Evolutionary conservation across 768 basidiomycete species (phyloP).

Genomic region (Amanita exitialis): DNA sequence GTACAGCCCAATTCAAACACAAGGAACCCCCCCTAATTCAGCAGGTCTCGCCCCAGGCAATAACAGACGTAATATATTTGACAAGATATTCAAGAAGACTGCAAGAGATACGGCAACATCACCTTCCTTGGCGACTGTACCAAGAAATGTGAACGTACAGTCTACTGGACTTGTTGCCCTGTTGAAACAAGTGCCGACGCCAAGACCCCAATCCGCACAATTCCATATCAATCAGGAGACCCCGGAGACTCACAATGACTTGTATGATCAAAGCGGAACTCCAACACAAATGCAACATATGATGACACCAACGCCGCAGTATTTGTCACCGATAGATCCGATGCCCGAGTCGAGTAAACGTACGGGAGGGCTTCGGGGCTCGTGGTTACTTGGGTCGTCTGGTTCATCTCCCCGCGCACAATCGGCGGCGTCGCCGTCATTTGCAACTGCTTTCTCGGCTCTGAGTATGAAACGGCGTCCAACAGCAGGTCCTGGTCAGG

Average conservation of each 20-base stretch:
- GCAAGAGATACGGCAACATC: constrained; percentile 14
- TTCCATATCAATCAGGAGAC: not conserved
- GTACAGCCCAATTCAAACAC: not conserved
- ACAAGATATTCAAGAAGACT: constrained; percentile 62
- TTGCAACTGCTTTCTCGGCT: constrained; percentile 1
- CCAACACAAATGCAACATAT: constrained; percentile 5
- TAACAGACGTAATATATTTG: constrained; percentile 51
- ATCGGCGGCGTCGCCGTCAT: not conserved
- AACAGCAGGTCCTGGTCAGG: not conserved
- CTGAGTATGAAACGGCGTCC: constrained; percentile 2
- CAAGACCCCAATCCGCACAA: not conserved
- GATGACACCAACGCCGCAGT: constrained; percentile 1
- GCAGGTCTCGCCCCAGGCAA: not conserved
- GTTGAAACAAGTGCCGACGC: not conserved
- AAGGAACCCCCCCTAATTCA: constrained; percentile 9
- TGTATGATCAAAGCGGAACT: not conserved
- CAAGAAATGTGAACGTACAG: not conserved
- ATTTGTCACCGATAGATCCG: not conserved
- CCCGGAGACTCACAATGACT: not conserved
- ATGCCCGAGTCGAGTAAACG: not conserved
- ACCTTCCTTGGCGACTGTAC: constrained; percentile 12
- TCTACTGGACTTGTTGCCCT: not conserved
- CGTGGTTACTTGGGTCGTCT: constrained; percentile 3
- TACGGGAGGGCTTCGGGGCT: not conserved
- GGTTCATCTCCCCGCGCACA: not conserved